These are phyloP conservation scores for Austropuccinia psidii DNA, from an alignment of 1,284 basidiomycete genomes.

Conservation along the genomic window DNA sequence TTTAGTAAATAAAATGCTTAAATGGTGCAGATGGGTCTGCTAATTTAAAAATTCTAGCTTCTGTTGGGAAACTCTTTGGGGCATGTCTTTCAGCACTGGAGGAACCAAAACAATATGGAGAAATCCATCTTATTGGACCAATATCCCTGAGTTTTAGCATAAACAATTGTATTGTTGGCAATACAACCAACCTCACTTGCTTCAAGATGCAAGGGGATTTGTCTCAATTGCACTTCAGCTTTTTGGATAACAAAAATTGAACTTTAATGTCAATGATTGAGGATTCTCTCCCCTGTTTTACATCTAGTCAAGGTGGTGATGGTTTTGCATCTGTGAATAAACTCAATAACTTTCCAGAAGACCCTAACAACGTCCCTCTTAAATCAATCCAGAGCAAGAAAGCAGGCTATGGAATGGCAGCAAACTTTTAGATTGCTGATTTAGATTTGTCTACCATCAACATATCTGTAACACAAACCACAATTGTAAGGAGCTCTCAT, in stretches of 20 bases:
- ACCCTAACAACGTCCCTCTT: not conserved
- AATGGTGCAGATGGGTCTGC: not conserved
- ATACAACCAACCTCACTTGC: conserved; percentile 71
- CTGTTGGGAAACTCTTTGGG: conserved; percentile 79
- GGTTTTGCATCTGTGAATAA: conserved; percentile 4
- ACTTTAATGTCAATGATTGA: conserved; percentile 87
- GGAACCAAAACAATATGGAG: conserved; percentile 47
- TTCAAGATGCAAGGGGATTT: conserved; percentile 89
- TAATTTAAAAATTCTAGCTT: conserved; percentile 56
- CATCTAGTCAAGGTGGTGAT: conserved; percentile 54
- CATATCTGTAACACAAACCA: conserved; percentile 81
- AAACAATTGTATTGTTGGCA: conserved; percentile 87
- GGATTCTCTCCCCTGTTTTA: no score
- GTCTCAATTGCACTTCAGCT: conserved; percentile 79
- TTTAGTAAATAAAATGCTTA: no score
- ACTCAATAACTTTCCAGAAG: not conserved
- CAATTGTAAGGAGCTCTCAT: conserved; percentile 53
- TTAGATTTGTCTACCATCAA: conserved; percentile 87
- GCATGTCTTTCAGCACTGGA: conserved; percentile 67
- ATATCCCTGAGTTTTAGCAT: conserved; percentile 84
- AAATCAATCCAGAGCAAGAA: conserved; percentile 22
- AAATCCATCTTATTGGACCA: conserved; percentile 80
- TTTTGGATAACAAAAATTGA: conserved; percentile 94
- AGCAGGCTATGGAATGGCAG: conserved; percentile 24
- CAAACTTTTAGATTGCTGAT: conserved; percentile 62